Conservation (phyloP, 176 grass and related monocot genomes). For the Zoysia japonica region DNA sequence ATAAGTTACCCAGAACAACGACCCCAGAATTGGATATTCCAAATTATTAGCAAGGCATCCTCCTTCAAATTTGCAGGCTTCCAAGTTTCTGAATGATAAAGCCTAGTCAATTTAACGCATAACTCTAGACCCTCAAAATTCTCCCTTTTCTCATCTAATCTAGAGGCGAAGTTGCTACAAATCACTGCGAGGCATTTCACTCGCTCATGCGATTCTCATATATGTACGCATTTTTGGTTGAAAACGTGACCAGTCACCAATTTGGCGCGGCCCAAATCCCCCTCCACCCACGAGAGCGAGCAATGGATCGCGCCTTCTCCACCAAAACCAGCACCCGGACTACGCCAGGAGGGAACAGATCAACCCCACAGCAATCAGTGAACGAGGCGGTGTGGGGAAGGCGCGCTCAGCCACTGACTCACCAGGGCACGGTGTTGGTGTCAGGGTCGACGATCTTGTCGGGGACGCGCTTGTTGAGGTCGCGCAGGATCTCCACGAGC, state of each 20-base stretch:
- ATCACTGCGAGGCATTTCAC: background rate
- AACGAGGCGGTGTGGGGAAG: background rate
- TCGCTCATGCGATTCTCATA: background rate
- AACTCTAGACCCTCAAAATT: background rate
- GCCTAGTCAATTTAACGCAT: background rate
- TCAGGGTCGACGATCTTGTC: conserved; percentile 90
- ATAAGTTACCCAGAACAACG: background rate
- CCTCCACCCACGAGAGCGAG: too few species aligned
- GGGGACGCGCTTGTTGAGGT: conserved; percentile 98
- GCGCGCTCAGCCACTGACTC: background rate
- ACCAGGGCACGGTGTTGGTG: conserved; percentile 75
- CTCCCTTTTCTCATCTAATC: background rate
- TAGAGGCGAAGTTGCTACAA: background rate
- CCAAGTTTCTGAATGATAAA: background rate
- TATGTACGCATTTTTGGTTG: too few species aligned
- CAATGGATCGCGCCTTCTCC: background rate
- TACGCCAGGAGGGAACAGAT: background rate
- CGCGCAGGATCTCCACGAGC: conserved; percentile 92
- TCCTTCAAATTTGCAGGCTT: background rate
- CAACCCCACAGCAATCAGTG: background rate
- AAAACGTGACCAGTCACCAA: too few species aligned
- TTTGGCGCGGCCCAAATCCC: background rate
- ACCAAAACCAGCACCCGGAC: background rate
- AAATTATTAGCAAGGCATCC: conserved; percentile 3
- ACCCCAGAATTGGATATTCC: background rate